Base-by-base conservation (phyloP, 352 stramenopile species). In the Peronospora farinosa region DNA sequence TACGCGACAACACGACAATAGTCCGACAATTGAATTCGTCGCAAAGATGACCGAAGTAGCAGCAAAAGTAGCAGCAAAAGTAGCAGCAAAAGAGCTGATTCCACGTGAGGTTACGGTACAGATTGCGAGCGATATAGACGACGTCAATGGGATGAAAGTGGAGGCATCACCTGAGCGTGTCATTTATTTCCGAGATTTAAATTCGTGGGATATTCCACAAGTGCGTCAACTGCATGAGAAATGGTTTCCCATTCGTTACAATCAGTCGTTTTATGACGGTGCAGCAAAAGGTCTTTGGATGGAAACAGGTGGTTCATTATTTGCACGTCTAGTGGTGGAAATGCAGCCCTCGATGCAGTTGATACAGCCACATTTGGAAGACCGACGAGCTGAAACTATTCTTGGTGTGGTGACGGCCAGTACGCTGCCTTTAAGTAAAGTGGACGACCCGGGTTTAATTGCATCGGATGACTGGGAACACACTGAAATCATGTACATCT, bases 241-340 rank as follows among this genome's bases (percentile, higher is more conserved):
- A 54, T 98, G 94, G 90, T 98, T 98, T 61, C 95, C 95, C 3
- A 97, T 98, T 35, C 72, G 83, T 27, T 98, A 98, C 72, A 96
- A 96, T 57, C 72, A 96, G 54, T 78, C 85, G 40, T 98, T 98
- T 67, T 98, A 98, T 63, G 88, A 98, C 46, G 77, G 88, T 32
- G 72, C 96, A 0, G 85, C 89, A 8, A 64, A 83, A 27, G 76
- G 83, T 16, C 50, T 85, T 15, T 96, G 96, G 84, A 80, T 79
- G 48, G 89, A 95, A 47, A 95, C 78, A 3, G 77, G 79, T 7
- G 78, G 93, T 5, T 71, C 81, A 9, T 63, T 98, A 10, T 97
- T 97, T 65, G 88, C 88, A 13, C 84, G 84, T 30, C 57, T 98
- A 7, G 90, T 85, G 5, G 72, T 89, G 17, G 72, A 87, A 46